phyloP scores from a whole-genome alignment of 2,329 filamentous ascomycete genomes.

The Leptosphaerulina australis region DNA sequence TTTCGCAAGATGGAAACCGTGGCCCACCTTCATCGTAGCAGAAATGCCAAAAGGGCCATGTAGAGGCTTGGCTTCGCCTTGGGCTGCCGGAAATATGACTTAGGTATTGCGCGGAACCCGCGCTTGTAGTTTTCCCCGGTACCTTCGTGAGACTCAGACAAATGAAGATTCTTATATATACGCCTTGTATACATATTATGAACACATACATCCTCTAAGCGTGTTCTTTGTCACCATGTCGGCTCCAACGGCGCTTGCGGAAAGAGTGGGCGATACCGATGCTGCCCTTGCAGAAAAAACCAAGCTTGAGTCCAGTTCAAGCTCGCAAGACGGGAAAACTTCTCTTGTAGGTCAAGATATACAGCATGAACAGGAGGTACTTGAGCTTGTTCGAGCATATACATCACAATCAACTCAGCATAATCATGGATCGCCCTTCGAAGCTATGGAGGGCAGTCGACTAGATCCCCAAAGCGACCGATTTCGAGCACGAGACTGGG shows the following conservation, averaged over 20 bases:
- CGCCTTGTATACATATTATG: not conserved
- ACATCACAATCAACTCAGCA: slow-evolving; percentile 47
- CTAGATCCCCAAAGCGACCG: slow-evolving; percentile 52
- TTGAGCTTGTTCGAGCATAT: slow-evolving; percentile 48
- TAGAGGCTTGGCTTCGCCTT: not conserved
- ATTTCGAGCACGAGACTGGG: slow-evolving; percentile 53
- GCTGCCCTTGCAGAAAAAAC: not conserved
- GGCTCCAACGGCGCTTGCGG: not conserved
- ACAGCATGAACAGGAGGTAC: slow-evolving; percentile 23
- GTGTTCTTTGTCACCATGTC: slow-evolving; percentile 9
- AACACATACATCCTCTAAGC: not conserved
- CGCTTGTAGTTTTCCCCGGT: not conserved
- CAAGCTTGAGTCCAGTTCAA: slow-evolving; percentile 20
- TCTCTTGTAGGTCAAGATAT: slow-evolving; percentile 8
- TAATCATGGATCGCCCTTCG: slow-evolving; percentile 40
- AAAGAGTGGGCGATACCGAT: not conserved
- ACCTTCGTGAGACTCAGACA: not conserved
- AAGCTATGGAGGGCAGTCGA: slow-evolving; percentile 44
- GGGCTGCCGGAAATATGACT: not conserved
- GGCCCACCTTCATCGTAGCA: not conserved
- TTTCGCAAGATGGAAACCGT: not conserved
- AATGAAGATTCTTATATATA: not conserved
- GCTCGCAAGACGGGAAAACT: slow-evolving; percentile 7
- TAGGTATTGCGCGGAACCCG: not conserved
- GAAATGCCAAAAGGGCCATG: not conserved